Evolutionary conservation across 306 rosid genomes (phyloP), one percentile per base, ranked within the genome.

Genomic region (Oxytropis ochrocephala): DNA sequence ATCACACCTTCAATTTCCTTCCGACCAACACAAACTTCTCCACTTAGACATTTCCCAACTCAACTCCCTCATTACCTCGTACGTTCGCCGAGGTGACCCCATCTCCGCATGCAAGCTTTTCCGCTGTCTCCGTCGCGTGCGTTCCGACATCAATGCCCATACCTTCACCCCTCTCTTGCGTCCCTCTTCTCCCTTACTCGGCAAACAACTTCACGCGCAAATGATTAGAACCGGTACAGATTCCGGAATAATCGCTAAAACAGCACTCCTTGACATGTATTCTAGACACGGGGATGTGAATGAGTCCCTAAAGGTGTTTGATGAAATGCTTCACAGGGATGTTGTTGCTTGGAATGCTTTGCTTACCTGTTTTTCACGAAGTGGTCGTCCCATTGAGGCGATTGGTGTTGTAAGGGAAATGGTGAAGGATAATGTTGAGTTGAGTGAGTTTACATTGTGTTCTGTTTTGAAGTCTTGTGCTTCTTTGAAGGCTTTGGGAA

Each of bases 341-440:
- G 81, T 87, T 58, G 87, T 85, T 8, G 82, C 92, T 41, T 87
- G 90, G 90, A 83, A 89, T 5, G 72, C 85, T 42, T 21, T 83
- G 86, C 70, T 82, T 57, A 83, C 87, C 0, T 64, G 78, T 66
- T 86, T 57, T 71, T 50, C 78, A 6, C 67, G 85, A 52, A 67
- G 69, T 2, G 81, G 81, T 57, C 81, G 61, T 84, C 89, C 87
- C 0, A 42, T 0, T 19, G 77, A 88, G 68, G 87, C 86, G 2
- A 67, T 86, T 18, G 56, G 74, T 10, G 81, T 82, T 78, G 72
- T 83, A 16, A 65, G 63, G 49, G 82, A 63, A n/a, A 88, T 83
- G 97, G 81, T 74, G 74, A 78, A 52, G 58, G 84, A 79, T 49
- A 65, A 73, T 47, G 78, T 88, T 55, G 85, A 70, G 49, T 33